Evolutionary conservation across 768 basidiomycete species (phyloP).

Genomic region (Leccinellum albellum): DNA sequence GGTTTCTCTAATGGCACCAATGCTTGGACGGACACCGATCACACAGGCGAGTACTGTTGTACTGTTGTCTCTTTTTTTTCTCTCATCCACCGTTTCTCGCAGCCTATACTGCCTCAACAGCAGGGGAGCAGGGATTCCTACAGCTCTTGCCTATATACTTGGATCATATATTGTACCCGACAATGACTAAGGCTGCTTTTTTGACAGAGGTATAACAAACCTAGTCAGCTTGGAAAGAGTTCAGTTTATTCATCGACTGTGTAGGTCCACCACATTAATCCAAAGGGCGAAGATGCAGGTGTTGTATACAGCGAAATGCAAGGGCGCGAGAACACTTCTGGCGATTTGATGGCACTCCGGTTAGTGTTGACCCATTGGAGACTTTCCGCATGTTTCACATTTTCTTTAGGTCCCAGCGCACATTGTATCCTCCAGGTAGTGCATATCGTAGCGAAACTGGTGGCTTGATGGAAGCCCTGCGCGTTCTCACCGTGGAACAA

Average conservation of each 20-base stretch:
- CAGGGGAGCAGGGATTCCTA: constrained; percentile 88
- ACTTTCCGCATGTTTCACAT: constrained; percentile 2
- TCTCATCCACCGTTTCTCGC: not conserved
- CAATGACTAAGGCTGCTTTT: constrained; percentile 82
- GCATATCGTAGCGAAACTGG: constrained; percentile 97
- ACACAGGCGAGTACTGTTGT: constrained; percentile 46
- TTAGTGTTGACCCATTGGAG: constrained; percentile 33
- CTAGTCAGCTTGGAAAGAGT: not conserved
- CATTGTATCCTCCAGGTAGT: constrained; percentile 76
- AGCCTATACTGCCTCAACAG: constrained; percentile 93
- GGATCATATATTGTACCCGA: constrained; percentile 96
- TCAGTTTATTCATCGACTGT: constrained; percentile 5
- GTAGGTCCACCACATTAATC: constrained; percentile 92
- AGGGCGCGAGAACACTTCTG: constrained; percentile 88
- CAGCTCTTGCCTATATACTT: constrained; percentile 86
- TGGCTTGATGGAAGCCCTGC: constrained; percentile 88
- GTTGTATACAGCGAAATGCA: constrained; percentile 99
- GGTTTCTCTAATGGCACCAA: constrained; percentile 91
- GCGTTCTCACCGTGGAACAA: constrained; percentile 82
- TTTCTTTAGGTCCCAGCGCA: constrained; percentile 60
- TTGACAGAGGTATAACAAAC: constrained; percentile 51
- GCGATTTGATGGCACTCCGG: constrained; percentile 86
- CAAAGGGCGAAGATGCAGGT: constrained; percentile 86
- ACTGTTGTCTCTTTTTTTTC: not conserved
- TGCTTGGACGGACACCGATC: constrained; percentile 95